Evolutionary conservation across 768 basidiomycete species (phyloP).

Genomic region (Hericium rajendrae): DNA sequence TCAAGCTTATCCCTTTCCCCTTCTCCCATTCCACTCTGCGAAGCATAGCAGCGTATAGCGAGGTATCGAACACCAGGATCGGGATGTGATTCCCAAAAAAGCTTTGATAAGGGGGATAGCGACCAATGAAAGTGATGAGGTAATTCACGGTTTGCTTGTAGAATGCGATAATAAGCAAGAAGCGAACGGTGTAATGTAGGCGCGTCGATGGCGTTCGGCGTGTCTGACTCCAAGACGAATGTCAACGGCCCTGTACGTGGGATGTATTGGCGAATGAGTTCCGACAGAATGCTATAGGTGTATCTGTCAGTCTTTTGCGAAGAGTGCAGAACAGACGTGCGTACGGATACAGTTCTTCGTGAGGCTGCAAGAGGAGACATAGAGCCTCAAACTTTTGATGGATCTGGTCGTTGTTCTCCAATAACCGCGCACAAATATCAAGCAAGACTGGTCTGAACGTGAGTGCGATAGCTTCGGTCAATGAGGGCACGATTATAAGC

Average conservation of each 20-base stretch:
- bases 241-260: slow-evolving; percentile 47
- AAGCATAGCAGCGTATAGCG: slow-evolving; percentile 69
- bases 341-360: slow-evolving; percentile 66
- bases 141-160: slow-evolving; percentile 63
- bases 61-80: slow-evolving; percentile 59
- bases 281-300: slow-evolving; percentile 41
- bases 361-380: slow-evolving; percentile 54
- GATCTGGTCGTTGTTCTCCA: slow-evolving; percentile 40
- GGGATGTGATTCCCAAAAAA: slow-evolving; percentile 42
- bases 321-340: slow-evolving; percentile 21
- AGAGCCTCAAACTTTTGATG: slow-evolving; percentile 49
- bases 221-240: slow-evolving; percentile 24
- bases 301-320: slow-evolving; percentile 6
- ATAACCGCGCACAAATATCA: slow-evolving; percentile 78
- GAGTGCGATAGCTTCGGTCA: slow-evolving; percentile 53
- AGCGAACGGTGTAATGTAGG: slow-evolving; percentile 57
- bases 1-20: slow-evolving; percentile 62
- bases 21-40: slow-evolving; percentile 73
- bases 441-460: slow-evolving; percentile 69
- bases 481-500: slow-evolving; percentile 48
- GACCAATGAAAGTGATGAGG: slow-evolving; percentile 58
- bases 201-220: slow-evolving; percentile 26
- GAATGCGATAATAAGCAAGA: slow-evolving; percentile 73
- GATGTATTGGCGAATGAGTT: slow-evolving; percentile 34
- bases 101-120: slow-evolving; percentile 28